A percentile compares a stretch with the other conserved stretches of the same genome.
phyloP scores from a whole-genome alignment of 345 rosid species.

The Laguncularia racemosa region DNA sequence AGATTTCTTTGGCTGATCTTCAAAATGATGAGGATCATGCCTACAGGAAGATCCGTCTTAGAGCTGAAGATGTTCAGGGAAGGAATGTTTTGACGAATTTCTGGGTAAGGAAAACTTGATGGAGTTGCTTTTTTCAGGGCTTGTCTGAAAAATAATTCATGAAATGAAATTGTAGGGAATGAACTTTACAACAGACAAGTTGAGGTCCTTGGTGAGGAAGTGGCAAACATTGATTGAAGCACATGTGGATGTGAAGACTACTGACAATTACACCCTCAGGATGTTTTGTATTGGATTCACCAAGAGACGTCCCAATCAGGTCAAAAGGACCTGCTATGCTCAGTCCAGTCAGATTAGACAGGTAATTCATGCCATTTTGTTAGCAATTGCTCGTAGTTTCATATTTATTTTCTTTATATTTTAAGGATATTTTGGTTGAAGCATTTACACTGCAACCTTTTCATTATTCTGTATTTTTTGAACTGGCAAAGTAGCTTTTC shows the following conservation, averaged over 20 bases:
- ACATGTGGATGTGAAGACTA: constrained; percentile 94
- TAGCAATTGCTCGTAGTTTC: not conserved
- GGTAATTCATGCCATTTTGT: constrained; percentile 20
- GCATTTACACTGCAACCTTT: too few relatives aligned
- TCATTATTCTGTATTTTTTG: too few relatives aligned
- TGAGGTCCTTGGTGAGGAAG: constrained; percentile 90
- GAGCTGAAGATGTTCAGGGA: constrained; percentile 44
- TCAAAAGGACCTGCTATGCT: constrained; percentile 91
- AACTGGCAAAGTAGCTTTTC: too few relatives aligned
- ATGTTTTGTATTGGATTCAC: constrained; percentile 93
- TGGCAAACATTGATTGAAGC: constrained; percentile 95
- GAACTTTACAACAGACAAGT: constrained; percentile 88
- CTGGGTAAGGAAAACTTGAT: constrained; percentile 41
- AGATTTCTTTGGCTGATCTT: constrained; percentile 37
- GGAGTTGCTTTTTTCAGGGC: not conserved
- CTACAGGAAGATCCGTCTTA: constrained; percentile 35
- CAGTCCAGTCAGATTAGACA: constrained; percentile 90
- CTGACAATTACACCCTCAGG: constrained; percentile 74
- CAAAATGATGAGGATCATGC: constrained; percentile 42
- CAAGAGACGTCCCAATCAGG: constrained; percentile 87
- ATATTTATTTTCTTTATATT: not conserved
- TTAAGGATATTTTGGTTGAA: not conserved
- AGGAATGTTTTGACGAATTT: constrained; percentile 40
- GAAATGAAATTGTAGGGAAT: constrained; percentile 52
- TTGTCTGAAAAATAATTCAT: not conserved